A percentile compares a stretch with the other conserved stretches of the same genome.
phyloP scores from a whole-genome alignment of 1,284 basidiomycete genomes.

The Abortiporus biennis region DNA sequence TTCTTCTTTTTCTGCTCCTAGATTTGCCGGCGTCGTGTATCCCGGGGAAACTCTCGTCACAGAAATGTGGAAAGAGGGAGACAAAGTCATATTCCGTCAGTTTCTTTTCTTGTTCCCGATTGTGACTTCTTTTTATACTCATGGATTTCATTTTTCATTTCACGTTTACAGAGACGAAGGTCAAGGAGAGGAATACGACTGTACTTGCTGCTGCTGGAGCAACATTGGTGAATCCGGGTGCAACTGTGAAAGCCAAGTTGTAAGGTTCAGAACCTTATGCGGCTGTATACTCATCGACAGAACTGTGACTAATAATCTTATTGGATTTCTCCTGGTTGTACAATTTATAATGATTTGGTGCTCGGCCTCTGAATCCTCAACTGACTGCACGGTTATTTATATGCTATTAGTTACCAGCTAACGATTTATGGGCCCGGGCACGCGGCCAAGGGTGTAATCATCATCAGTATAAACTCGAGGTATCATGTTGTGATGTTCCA shows the following conservation, averaged over 20 bases:
- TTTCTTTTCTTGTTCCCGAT: slow-evolving; percentile 12
- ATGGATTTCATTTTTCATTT: slow-evolving; percentile 5
- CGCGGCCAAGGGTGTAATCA: no score
- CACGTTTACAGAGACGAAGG: slow-evolving; percentile 52
- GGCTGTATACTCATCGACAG: no score
- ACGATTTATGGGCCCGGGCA: no score
- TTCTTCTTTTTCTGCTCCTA: slow-evolving; percentile 19
- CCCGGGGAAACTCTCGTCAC: slow-evolving; percentile 94
- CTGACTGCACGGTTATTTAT: no score
- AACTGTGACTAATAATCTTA: not conserved
- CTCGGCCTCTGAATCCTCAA: no score
- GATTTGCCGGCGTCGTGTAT: slow-evolving; percentile 87
- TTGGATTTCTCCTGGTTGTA: not conserved
- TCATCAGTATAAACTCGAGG: no score
- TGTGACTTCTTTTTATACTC: slow-evolving; percentile 7
- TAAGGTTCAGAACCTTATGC: no score
- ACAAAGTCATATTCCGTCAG: slow-evolving; percentile 89
- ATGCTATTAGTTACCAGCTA: no score
- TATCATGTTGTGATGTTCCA: no score
- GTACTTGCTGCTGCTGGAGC: slow-evolving; percentile 75
- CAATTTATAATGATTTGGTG: no score
- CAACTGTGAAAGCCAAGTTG: slow-evolving; percentile 49
- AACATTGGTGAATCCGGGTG: slow-evolving; percentile 43
- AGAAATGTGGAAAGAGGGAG: slow-evolving; percentile 96
- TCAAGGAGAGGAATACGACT: slow-evolving; percentile 68